Evolutionary conservation across 768 basidiomycete genomes (phyloP), one percentile per base, ranked within the genome.

Genomic region (Pleurotus citrinopileatus): DNA sequence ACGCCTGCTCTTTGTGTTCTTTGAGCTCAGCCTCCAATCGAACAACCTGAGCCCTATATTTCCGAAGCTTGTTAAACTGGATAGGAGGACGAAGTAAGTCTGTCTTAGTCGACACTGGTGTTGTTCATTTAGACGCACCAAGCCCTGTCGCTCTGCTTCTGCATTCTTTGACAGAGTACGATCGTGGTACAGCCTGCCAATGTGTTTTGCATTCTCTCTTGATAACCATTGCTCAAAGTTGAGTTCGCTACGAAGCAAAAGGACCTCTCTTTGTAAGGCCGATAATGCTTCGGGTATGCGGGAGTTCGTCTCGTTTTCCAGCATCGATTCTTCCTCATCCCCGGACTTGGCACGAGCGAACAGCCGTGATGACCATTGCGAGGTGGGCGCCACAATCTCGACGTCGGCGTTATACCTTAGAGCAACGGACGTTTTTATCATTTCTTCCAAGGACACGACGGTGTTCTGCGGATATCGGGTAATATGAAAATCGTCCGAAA

Each of bases 211-310:
- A 55, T 91, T 91, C 67, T 92, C 86, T 58, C 89, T 77, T 54
- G 89, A 84, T 37, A 89, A 71, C 89, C 91, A 94, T 22, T 86
- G 73, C 70, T 94, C 89, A 56, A 93, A 91, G 63, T 91, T 91
- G 37, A 94, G 80, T 59, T 94, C 91, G 63, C 84, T 91, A 45
- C 87, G 77, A 25, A 94, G 72, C 25, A 92, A 67, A 2, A 92
- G 67, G 1, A 89, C 76, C 62, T 94, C 89, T 40, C 87, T 76
- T 66, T 94, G 92, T 55, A 94, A 71, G 4, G 73, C 76, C 12
- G 84, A 79, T 26, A 94, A 82, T 7, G 83, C 84, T 52, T 83
- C 79, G n/a, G 74, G 73, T n/a, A 83, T 74, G 59, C 80, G 79
- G 4, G 58, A 42, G 23, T 38, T 54, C 28, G 12, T 34, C 13